phyloP scores from a whole-genome alignment of 257 asterid species.

The Solanum chmielewskii region DNA sequence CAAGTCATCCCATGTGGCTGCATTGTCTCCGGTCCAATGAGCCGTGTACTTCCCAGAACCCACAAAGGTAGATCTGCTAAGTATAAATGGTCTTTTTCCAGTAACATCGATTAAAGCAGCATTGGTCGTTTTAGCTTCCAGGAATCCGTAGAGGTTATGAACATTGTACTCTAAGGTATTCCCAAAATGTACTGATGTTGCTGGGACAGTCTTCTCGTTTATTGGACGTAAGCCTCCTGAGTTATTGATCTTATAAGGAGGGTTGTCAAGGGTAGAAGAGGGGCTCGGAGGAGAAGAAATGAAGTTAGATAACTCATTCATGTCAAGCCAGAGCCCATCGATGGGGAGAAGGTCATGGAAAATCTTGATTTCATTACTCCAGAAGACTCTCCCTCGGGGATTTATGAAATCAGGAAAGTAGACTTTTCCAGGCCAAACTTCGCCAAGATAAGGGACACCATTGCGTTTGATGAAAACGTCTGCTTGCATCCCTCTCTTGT shows the following conservation, averaged over 20 bases:
- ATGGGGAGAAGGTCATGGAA: conserved; percentile 45
- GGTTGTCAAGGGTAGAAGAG: conserved; percentile 52
- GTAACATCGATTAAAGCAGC: conserved; percentile 35
- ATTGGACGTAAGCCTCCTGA: conserved; percentile 28
- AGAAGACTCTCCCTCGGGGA: conserved; percentile 30
- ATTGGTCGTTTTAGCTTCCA: conserved; percentile 64
- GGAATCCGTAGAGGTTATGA: conserved; percentile 78
- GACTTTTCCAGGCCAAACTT: conserved; percentile 87
- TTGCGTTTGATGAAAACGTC: conserved; percentile 71
- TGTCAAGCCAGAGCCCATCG: conserved; percentile 92
- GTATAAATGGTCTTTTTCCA: conserved; percentile 77
- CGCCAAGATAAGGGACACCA: conserved; percentile 55
- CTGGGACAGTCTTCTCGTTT: conserved; percentile 52
- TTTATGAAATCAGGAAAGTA: conserved; percentile 80
- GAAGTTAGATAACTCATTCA: conserved; percentile 85
- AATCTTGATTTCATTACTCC: conserved; percentile 60
- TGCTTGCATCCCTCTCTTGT: conserved; percentile 55
- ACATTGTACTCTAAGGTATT: conserved; percentile 53
- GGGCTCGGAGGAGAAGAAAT: conserved; percentile 51
- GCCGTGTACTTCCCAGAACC: conserved; percentile 88
- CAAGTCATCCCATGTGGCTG: conserved; percentile 81
- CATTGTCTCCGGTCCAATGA: conserved; percentile 96
- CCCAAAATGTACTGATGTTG: conserved; percentile 50
- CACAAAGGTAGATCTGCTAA: conserved; percentile 75
- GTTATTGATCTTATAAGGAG: conserved; percentile 85